Evolutionary conservation across 2,329 filamentous ascomycete genomes (phyloP), one percentile per base, ranked within the genome.

Genomic region (Orbilia blumenaviensis): DNA sequence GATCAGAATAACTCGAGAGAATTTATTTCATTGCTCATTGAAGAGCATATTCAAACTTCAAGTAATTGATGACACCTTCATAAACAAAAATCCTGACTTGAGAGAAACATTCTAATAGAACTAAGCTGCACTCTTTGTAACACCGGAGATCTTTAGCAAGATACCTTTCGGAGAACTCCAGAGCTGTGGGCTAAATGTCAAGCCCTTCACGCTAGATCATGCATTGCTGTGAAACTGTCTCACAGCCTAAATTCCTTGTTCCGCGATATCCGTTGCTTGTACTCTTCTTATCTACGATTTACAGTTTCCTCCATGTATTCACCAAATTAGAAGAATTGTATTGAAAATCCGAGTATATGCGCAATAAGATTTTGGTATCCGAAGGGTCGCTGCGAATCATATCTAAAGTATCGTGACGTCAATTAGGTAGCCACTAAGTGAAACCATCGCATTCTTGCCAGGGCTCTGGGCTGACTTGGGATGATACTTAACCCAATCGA

Each of bases 181-280:
- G 14, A 18, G 48, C 23, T 27, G 14, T 16, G 36, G 46, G 8
- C 25, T 16, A 9, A 44, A 10, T 52, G 23, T 38, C 23, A 21
- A 23, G 27, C 18, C 12, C 48, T 10, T 44, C 41, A 1, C 41
- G 18, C 10, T 25, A 56, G 32, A 10, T 56, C n/a, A n/a, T 38
- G 32, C 18, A 14, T 23, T 2, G 32, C 29, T 10, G 34, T 34
- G 42, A 23, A 56, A 34, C 14, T 74, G 52, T 74, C 69, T 74
- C 42, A 66, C 69, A 74, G 69, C 69, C 69, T 74, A 74, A 54
- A 52, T 36, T 27, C 18, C 32, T 60, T 41, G 18, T 12, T n/a
- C 34, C 14, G 34, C 52, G 6, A 21, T 36, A 50, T 23, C 29
- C 10, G 38, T 68, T 63, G 21, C 63, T 56, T 34, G 46, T 21